Evolutionary conservation across 1,284 basidiomycete species (phyloP), one percentile per base, ranked within the genome.

Genomic region (Tilletiopsis washingtonensis): DNA sequence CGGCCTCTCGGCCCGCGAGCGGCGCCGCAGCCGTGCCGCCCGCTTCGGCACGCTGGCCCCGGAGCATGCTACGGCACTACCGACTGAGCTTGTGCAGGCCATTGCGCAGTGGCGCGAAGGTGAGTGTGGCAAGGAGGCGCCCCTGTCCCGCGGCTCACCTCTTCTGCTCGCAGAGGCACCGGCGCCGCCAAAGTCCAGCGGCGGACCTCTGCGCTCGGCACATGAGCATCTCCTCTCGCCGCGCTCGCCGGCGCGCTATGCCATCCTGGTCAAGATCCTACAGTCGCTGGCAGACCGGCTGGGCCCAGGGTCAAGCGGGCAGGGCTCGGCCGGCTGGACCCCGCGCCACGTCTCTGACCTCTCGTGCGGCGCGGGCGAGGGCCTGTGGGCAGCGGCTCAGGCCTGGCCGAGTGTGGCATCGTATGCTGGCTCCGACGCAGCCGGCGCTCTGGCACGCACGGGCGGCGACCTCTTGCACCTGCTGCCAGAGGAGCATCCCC

Each of bases 361-460:
- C 34, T 56, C 58, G 41, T 57, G 58, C 40, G 57, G 62, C 7
- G 56, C 61, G 1, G 61, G 54, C 2, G 69, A 69, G 42, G 67
- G 60, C 5, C 57, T 69, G 4, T 71, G 69, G 69, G 69, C 69
- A 4, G 59, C 61, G 11, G 57, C 53, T 0, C 45, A 57, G 21
- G 65, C 62, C 11, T 71, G 49, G 26, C 36, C 43, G 12, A 27
- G 34, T 3, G 12, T 15, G 7, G 11, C 14, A 24, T 20, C 38
- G 21, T 61, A 64, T 25, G 34, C 53, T 19, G 64, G 62, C 11
- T 59, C 49, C 27, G 61, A 64, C 34, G 47, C 54, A 4, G n/a
- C 58, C 15, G 47, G 54, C 1, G 56, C 61, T 23, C 34, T 63
- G 23, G 50, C 62, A 29, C 53, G 58, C 36, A 52, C 51, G 21